These are phyloP conservation scores for Vanderwaltozyma yarrowii DNA, from an alignment of 805 yeast species.

Conservation along the genomic window DNA sequence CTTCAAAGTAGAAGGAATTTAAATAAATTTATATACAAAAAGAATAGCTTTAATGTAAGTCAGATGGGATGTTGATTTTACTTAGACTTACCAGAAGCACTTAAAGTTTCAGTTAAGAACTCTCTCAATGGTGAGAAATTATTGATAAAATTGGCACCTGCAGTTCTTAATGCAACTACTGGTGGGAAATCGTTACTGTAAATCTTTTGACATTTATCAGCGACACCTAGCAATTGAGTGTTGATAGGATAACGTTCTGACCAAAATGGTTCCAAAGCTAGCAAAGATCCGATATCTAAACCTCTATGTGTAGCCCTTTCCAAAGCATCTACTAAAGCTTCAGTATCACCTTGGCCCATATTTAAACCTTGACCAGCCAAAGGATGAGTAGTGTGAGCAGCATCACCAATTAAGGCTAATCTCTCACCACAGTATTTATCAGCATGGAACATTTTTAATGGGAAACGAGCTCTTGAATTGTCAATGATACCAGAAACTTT, in stretches of 20 bases:
- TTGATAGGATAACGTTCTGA: conserved; percentile 72
- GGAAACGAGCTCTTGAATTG: conserved; percentile 75
- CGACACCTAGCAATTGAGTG: conserved; percentile 73
- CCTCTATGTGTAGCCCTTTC: conserved; percentile 70
- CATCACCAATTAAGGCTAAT: conserved; percentile 93
- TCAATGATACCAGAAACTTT: conserved; percentile 48
- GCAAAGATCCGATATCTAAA: conserved; percentile 71
- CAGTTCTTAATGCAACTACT: conserved; percentile 59
- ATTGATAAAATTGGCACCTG: conserved; percentile 68
- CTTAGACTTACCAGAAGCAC: conserved; percentile 2
- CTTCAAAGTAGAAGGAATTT: too few relatives aligned
- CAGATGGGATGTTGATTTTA: not conserved
- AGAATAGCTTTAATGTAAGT: too few relatives aligned
- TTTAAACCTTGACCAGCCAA: conserved; percentile 96
- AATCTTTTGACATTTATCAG: conserved; percentile 84
- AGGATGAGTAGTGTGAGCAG: conserved; percentile 97
- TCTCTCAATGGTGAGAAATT: conserved; percentile 55
- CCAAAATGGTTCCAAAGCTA: conserved; percentile 81
- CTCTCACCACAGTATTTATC: conserved; percentile 79
- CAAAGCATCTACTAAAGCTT: conserved; percentile 53
- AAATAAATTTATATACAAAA: too few relatives aligned
- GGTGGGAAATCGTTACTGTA: conserved; percentile 68
- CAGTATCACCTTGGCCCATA: conserved; percentile 94
- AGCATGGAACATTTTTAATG: conserved; percentile 79
- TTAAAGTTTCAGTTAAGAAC: conserved; percentile 48